These are phyloP conservation scores for Centella asiatica DNA, from an alignment of 129 eudicot species.

Conservation along the genomic window DNA sequence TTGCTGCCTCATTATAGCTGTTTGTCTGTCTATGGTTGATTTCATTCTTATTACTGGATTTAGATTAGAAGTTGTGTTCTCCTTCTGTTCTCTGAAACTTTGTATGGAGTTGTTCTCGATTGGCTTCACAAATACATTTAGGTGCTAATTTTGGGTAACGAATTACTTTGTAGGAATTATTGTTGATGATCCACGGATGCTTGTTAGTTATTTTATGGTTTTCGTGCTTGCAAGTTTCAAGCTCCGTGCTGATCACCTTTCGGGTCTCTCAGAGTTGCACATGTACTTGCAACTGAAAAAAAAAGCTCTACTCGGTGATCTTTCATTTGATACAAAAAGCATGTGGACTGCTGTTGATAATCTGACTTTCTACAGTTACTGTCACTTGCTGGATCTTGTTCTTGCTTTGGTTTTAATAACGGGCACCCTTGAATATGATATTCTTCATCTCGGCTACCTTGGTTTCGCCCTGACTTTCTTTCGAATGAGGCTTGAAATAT, in stretches of 20 bases:
- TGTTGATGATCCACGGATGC: constrained; percentile 43
- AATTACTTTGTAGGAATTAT: constrained; percentile 18
- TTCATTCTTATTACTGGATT: too few relatives aligned
- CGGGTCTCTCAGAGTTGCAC: constrained; percentile 30
- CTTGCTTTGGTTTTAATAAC: constrained; percentile 42
- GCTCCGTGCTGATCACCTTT: constrained; percentile 43
- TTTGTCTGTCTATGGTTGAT: too few relatives aligned
- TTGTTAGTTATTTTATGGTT: constrained; percentile 38
- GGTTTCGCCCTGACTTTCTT: constrained; percentile 40
- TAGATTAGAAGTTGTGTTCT: background rate
- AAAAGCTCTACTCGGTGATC: constrained; percentile 32
- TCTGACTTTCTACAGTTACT: constrained; percentile 41
- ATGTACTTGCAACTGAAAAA: constrained; percentile 36
- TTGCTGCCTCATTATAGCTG: too few relatives aligned
- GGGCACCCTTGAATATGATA: constrained; percentile 48
- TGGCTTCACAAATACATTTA: background rate
- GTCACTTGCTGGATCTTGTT: constrained; percentile 48
- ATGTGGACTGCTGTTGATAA: constrained; percentile 51
- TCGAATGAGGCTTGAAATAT: constrained; percentile 39
- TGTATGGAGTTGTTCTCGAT: too few relatives aligned
- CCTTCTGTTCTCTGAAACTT: background rate
- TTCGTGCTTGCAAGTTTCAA: constrained; percentile 51
- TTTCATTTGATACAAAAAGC: constrained; percentile 48
- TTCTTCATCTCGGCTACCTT: constrained; percentile 48
- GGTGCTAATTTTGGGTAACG: background rate